Base-by-base conservation (phyloP, 2,329 filamentous ascomycete species). In the Thelonectria olida region DNA sequence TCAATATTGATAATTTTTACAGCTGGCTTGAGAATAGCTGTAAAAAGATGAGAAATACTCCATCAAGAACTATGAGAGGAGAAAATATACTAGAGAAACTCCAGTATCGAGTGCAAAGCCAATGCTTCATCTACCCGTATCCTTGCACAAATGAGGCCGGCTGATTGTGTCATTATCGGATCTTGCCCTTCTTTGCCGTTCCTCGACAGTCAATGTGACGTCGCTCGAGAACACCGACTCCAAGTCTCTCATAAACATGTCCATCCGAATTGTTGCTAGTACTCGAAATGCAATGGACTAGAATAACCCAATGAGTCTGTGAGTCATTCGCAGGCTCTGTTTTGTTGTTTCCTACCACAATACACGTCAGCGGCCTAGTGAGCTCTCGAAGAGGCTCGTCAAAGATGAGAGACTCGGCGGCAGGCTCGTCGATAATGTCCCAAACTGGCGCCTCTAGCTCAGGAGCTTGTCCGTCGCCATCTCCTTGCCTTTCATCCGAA, bases 231-330 rank as follows among this genome's bases (percentile, higher is more conserved):
- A 53, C 36, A 42, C 17, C 50, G 19, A 53, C 50, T 28, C 50
- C 49, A 53, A 53, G 22, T 23, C 50, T 39, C 36, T 53, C 50
- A 31, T 53, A 53, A 3, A 53, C 36, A 4, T 20, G 22, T 15
- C 5, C 7, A 42, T 5, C 22, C 15, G 34, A 10, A 42, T n/a
- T 15, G 15, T 41, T 36, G n/a, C 12, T 36, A 36, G 20, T 31
- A 12, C 8, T 42, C 36, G 36, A 42, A 36, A 53, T 36, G 36
- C 36, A 42, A 42, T 28, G 34, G 7, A 42, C 50, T 42, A 42
- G 50, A 42, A 53, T 28, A 15, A 53, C 50, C 50, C 36, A 53
- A 42, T 53, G 50, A 1, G 50, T 42, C 17, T 53, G 36, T 42
- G 13, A 31, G 12, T 41, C 50, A 9, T 17, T 22, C 34, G 20